Percentiles rank a stretch among this genome's conserved stretches.
phyloP scores from a whole-genome alignment of 306 rosid species.

The Casuarina glauca region DNA sequence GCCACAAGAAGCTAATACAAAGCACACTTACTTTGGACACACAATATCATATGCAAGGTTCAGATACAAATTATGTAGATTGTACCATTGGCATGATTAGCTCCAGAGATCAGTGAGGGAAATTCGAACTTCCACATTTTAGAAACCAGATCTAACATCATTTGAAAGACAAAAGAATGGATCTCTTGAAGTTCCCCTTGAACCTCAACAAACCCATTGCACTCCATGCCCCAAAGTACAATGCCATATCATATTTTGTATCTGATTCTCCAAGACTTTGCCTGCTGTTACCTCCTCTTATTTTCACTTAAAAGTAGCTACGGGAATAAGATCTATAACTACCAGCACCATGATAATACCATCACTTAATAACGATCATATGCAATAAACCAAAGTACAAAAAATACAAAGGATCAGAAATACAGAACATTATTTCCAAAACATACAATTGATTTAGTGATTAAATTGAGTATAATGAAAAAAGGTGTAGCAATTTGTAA shows the following conservation, averaged over 20 bases:
- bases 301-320: neutral
- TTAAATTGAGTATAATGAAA: neutral
- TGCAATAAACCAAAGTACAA: neutral
- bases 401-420: neutral
- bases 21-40: neutral
- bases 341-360: neutral
- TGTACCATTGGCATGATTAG: neutral
- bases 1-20: neutral
- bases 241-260: neutral
- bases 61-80: neutral
- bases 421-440: neutral
- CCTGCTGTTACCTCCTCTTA: neutral
- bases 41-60: neutral
- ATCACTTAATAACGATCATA: neutral
- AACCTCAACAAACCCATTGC: neutral
- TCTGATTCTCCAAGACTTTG: neutral
- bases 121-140: neutral
- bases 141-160: neutral
- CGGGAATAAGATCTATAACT: neutral
- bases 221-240: neutral
- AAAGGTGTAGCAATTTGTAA: conserved; percentile 16
- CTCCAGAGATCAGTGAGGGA: neutral
- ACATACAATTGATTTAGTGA: neutral
- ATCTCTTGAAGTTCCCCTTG: neutral
- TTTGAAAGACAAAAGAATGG: neutral